phyloP scores from a whole-genome alignment of 179 eudicot species.

The Heliamphora ciliata region DNA sequence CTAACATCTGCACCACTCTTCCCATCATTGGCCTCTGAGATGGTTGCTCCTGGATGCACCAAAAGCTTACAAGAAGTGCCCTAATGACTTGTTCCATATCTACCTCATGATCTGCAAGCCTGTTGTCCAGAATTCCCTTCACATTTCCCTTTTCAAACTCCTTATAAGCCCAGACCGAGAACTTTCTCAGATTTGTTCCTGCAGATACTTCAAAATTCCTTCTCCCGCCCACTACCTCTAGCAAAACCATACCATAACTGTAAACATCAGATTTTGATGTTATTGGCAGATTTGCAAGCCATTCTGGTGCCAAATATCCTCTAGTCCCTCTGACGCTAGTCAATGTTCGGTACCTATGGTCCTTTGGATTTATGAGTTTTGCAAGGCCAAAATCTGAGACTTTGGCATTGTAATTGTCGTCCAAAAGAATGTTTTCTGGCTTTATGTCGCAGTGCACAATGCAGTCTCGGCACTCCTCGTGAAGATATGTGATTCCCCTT shows the following conservation, averaged over 20 bases:
- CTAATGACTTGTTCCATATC: slow-evolving; percentile 59
- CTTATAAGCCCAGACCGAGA: slow-evolving; percentile 72
- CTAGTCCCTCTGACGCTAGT: slow-evolving; percentile 72
- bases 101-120: slow-evolving; percentile 35
- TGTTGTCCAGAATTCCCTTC: slow-evolving; percentile 42
- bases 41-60: slow-evolving; percentile 95
- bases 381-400: slow-evolving; percentile 91
- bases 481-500: slow-evolving; percentile 74
- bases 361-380: slow-evolving; percentile 56
- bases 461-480: slow-evolving; percentile 89
- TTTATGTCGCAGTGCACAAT: slow-evolving; percentile 81
- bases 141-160: slow-evolving; percentile 67
- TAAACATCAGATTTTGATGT: slow-evolving; percentile 79
- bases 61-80: slow-evolving; percentile 64
- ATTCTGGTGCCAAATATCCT: slow-evolving; percentile 87
- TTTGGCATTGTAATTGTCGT: slow-evolving; percentile 60
- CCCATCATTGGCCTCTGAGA: slow-evolving; percentile 89
- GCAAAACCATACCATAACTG: slow-evolving; percentile 81
- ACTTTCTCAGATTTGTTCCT: slow-evolving; percentile 53
- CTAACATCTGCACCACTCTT: slow-evolving; percentile 87
- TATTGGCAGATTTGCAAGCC: slow-evolving; percentile 79
- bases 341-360: slow-evolving; percentile 56
- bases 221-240: slow-evolving; percentile 75
- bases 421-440: slow-evolving; percentile 78
- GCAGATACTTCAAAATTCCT: slow-evolving; percentile 68